Conservation (phyloP, 768 basidiomycete genomes). For the Serendipita sp. region DNA sequence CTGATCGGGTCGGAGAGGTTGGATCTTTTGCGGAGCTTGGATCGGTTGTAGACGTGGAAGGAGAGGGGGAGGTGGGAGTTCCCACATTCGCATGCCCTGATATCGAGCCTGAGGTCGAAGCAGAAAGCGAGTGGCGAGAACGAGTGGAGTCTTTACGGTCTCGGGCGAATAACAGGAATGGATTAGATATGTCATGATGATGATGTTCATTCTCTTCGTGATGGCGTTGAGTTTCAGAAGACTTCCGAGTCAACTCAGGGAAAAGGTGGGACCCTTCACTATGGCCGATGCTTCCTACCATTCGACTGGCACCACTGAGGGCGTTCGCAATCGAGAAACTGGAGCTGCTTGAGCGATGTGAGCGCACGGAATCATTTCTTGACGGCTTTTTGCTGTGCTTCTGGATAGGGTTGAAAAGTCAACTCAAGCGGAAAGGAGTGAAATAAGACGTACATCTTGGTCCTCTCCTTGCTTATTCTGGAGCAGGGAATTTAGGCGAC, state of each 20-base stretch:
- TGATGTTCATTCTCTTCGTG: not conserved
- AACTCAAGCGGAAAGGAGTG: not conserved
- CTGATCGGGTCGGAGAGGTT: not conserved
- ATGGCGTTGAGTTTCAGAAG: not conserved
- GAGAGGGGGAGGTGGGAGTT: not conserved
- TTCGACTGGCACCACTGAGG: not conserved
- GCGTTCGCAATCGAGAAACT: not conserved
- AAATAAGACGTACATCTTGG: not conserved
- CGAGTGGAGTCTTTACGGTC: not conserved
- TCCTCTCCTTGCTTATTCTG: not conserved
- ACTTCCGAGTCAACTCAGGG: not conserved
- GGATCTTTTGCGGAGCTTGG: not conserved
- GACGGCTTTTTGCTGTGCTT: not conserved
- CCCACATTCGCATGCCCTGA: not conserved
- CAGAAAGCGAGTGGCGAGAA: not conserved
- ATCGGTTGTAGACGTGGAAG: not conserved
- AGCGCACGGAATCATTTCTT: not conserved
- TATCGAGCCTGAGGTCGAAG: not conserved
- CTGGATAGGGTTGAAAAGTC: not conserved
- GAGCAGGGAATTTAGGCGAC: not conserved
- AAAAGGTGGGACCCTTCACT: not conserved
- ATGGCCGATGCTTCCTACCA: slow-evolving; percentile 3
- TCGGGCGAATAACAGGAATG: not conserved
- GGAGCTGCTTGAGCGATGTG: not conserved
- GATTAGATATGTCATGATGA: slow-evolving; percentile 3